Percentiles rank a stretch among this genome's conserved stretches.
Conservation (phyloP, 306 rosid genomes). For the Prunus persica region Prunus_persica_NCBIv2 NC_034010.1:26058001-26058500, state of each 20-base stretch:
- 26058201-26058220: neutral
- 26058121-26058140: slow-evolving; percentile 61
- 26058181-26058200: slow-evolving; percentile 61
- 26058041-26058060: neutral
- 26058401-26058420: slow-evolving; percentile 55
- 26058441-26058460: slow-evolving; percentile 84
- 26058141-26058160: slow-evolving; percentile 66
- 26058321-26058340: neutral
- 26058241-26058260: neutral
- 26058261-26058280: neutral
- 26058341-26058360: neutral
- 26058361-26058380: neutral
- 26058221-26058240: neutral
- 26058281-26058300: neutral
- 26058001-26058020: neutral
- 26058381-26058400: neutral
- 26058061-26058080: neutral
- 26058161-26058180: slow-evolving; percentile 95
- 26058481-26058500: slow-evolving; percentile 77
- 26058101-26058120: slow-evolving; percentile 17
- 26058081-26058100: neutral
- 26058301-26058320: neutral
- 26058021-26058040: neutral
- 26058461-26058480: slow-evolving; percentile 93
- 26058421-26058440: slow-evolving; percentile 76